A percentile compares a stretch with the other conserved stretches of the same genome.
Evolutionary conservation across 495 filamentous ascomycete species (phyloP).

Genomic region (Annulohypoxylon maeteangense): DNA sequence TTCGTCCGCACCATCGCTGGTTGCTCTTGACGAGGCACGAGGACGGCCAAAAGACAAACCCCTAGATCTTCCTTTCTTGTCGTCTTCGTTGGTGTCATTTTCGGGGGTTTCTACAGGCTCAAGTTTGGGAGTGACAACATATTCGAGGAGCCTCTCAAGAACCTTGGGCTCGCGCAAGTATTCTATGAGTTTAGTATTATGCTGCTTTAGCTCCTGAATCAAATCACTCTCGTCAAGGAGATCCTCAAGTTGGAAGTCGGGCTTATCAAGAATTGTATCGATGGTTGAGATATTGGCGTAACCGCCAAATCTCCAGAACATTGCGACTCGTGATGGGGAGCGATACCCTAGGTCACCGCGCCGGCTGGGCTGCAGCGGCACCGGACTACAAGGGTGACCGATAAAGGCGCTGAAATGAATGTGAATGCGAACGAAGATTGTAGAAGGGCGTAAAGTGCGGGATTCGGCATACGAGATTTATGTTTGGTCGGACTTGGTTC

Average conservation of each 20-base stretch:
- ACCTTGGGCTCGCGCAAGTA: constrained; percentile 89
- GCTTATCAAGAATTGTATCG: constrained; percentile 94
- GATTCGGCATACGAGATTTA: constrained; percentile 34
- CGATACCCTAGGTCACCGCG: constrained; percentile 53
- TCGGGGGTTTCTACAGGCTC: constrained; percentile 68
- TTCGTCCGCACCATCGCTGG: constrained; percentile 57
- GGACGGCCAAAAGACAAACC: constrained; percentile 60
- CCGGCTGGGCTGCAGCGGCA: constrained; percentile 42
- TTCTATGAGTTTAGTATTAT: constrained; percentile 97
- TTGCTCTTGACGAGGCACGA: constrained; percentile 52
- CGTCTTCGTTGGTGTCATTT: constrained; percentile 67
- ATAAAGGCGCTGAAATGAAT: not conserved
- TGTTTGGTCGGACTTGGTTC: not conserved
- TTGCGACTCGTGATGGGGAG: constrained; percentile 62
- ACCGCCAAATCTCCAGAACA: constrained; percentile 99
- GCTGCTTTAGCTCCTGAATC: constrained; percentile 96
- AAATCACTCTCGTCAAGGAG: constrained; percentile 94
- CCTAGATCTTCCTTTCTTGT: constrained; percentile 61
- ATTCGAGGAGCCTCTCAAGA: constrained; percentile 86
- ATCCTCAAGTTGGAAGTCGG: constrained; percentile 93
- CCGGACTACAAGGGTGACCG: constrained; percentile 10
- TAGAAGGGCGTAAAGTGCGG: constrained; percentile 1
- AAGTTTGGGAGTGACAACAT: constrained; percentile 83
- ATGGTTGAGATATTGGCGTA: constrained; percentile 97
- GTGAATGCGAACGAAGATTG: constrained; percentile 3